Evolutionary conservation across 1,139 yeast genomes (phyloP), one percentile per base, ranked within the genome.

Genomic region (Sugiyamaella paludigena): DNA sequence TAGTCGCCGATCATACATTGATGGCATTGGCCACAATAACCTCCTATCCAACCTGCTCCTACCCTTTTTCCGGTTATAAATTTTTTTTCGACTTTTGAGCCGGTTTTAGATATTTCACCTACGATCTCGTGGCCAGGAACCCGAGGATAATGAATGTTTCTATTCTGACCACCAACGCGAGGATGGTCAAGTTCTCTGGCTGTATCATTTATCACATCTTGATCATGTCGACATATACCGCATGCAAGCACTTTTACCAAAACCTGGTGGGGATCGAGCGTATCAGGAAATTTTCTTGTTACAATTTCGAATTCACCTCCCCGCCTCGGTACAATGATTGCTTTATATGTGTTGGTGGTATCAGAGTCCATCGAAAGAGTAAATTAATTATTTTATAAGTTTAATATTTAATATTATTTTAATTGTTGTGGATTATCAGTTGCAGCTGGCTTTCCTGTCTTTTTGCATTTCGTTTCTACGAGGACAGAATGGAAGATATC

Each of bases 221-320:
- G 62, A 58, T 80, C 84, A 10, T 81, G 72, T 28, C 83, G 85
- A 67, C 88, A 82, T 52, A 82, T 72, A 31, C 87, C 86, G 62
- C 86, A 78, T 47, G 72, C 72, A 47, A 70, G 65, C 47, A 69
- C 73, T 62, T 77, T 78, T 72, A 82, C 70, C 62, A 82, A 73
- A 49, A 82, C 69, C 66, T 82, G 83, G 59, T 77, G 79, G 50
- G 81, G 70, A 58, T 73, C 75, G 52, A 85, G 86, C 50, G 63
- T 67, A 48, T 19, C 24, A 19, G 87, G 86, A 42, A 81, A 83
- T 33, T 85, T 81, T 26, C 38, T 10, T 15, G 32, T 37, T 11
- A 32, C 26, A 26, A 41, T 33, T 7, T 15, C 28, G 44, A 41
- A 41, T 4, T 37, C 38, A 41, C 32, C 44, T 9, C 38, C 38